Evolutionary conservation across 1,139 yeast genomes (phyloP), one percentile per base, ranked within the genome.

Genomic region (Yamadazyma oceani): DNA sequence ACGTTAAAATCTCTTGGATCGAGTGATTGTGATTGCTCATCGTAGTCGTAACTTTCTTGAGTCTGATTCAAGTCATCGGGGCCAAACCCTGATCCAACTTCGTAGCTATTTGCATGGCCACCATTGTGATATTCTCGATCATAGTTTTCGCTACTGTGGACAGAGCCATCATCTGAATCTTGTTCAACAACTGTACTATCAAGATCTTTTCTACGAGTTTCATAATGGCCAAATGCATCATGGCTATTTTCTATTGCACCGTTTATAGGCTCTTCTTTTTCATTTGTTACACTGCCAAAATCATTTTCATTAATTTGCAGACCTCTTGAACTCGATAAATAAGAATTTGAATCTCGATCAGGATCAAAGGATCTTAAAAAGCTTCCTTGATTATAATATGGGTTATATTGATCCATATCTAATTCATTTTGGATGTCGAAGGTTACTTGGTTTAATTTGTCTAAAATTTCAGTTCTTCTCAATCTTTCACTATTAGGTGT

Each of bases 361-460:
- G 31, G 25, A 13, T 38, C 39, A 32, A 42, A 42, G 1, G 27
- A 41, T 34, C 34, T 37, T 5, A 38, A 24, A 24, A 36, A 42
- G 15, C 37, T 35, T 5, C 37, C 34, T 16, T 44, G 43, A 26
- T 37, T 36, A 17, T 27, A 40, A 22, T 36, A 39, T 1, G 45
- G 46, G 13, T 55, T 58, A 23, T 50, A 53, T 17, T 51, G 55
- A 32, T 56, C 58, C 35, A 48, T 42, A 15, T 47, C 50, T 12
- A 63, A 42, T 39, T 64, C 69, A 37, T 64, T 64, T 43, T 66
- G 64, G 14, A 67, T 66, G 40, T 68, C 73, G 8, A 63, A 58
- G 0, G 76, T 69, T 15, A 69, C 69, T 42, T 67, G 63, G 17
- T 65, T 64, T 34, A 70, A 55, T 27, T 68, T 53, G 38, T 69